These are phyloP conservation scores for Penicillium lagena DNA, from an alignment of 495 filamentous ascomycete genomes.

Conservation along the genomic window DNA sequence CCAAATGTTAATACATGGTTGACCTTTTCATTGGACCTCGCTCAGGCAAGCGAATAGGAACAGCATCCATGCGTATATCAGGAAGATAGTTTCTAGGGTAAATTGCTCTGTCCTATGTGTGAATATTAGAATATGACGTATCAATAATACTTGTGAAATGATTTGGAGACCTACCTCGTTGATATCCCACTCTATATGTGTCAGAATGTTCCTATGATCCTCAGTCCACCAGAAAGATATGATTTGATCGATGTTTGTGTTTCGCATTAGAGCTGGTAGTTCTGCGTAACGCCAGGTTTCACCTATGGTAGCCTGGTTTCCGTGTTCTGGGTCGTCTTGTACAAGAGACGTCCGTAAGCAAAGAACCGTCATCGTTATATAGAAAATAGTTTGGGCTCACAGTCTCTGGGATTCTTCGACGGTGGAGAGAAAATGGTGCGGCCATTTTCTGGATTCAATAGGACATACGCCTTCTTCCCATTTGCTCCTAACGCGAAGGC, in stretches of 20 bases:
- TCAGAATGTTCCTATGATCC: background rate
- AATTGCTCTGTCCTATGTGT: background rate
- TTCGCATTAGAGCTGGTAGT: background rate
- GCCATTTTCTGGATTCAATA: background rate
- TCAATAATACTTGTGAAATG: background rate
- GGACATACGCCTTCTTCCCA: background rate
- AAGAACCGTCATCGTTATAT: background rate
- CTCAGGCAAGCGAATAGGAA: background rate
- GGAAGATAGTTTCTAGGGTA: background rate
- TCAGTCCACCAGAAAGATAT: background rate
- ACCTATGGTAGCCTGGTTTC: background rate
- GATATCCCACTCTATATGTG: background rate
- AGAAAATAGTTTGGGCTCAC: background rate
- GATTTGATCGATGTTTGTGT: background rate
- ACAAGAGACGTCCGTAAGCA: background rate
- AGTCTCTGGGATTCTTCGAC: background rate
- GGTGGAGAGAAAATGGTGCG: background rate
- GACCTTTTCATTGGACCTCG: background rate
- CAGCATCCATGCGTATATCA: background rate
- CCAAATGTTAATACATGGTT: background rate
- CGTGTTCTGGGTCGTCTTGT: background rate
- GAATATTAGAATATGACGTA: background rate
- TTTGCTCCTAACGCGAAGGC: background rate
- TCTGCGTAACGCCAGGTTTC: background rate
- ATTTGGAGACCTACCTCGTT: background rate